These are phyloP conservation scores for Blastobotrys arbuscula DNA, from an alignment of 1,139 yeast species.

Conservation along the genomic window DNA sequence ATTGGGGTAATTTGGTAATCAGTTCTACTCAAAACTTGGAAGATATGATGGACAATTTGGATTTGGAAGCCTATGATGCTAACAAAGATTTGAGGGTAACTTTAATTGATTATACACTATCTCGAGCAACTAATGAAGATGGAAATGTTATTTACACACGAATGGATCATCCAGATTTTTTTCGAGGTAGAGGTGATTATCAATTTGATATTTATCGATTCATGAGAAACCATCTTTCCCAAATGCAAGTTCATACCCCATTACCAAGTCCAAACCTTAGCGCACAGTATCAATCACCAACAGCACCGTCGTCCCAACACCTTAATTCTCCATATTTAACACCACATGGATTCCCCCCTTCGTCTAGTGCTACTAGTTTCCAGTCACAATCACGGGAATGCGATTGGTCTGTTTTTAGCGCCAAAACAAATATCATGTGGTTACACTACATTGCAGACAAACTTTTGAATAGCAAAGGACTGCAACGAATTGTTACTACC, in stretches of 20 bases:
- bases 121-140: constrained; percentile 37
- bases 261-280: constrained; percentile 12
- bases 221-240: constrained; percentile 35
- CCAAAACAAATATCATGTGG: constrained; percentile 47
- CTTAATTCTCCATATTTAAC: constrained; percentile 2
- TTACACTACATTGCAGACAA: constrained; percentile 43
- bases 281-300: not conserved
- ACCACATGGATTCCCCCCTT: not conserved
- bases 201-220: constrained; percentile 49
- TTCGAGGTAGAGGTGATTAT: constrained; percentile 46
- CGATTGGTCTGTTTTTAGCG: constrained; percentile 41
- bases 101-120: constrained; percentile 53
- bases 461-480: constrained; percentile 37
- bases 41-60: constrained; percentile 10
- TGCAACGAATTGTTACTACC: constrained; percentile 23
- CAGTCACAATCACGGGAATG: constrained; percentile 14
- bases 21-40: constrained; percentile 12
- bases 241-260: constrained; percentile 10
- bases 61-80: constrained; percentile 8
- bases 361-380: not conserved
- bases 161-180: constrained; percentile 47
- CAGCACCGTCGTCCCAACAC: not conserved
- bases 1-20: constrained; percentile 53
- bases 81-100: constrained; percentile 37
- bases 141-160: constrained; percentile 30